These are phyloP conservation scores for Cornus controversa DNA, from an alignment of 148 eudicot genomes.

Conservation along the genomic window DNA sequence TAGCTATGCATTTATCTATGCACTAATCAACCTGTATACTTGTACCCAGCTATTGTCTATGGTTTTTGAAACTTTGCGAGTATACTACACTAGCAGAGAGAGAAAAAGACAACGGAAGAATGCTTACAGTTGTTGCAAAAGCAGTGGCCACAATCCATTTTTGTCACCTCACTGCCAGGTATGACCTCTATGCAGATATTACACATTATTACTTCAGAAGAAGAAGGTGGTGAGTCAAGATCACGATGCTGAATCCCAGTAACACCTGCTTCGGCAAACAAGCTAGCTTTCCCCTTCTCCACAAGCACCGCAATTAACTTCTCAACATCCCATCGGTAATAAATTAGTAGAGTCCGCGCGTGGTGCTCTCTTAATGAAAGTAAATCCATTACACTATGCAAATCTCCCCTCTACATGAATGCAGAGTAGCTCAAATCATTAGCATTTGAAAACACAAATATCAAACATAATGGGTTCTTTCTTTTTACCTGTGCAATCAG, in stretches of 20 bases:
- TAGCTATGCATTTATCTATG: too few species aligned
- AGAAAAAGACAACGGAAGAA: background rate
- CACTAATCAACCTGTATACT: too few species aligned
- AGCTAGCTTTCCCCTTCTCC: constrained; percentile 50
- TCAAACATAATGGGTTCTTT: background rate
- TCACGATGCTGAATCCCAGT: constrained; percentile 25
- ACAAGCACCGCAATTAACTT: constrained; percentile 51
- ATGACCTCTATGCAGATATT: constrained; percentile 60
- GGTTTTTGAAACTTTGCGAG: too few species aligned
- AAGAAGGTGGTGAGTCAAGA: constrained; percentile 21
- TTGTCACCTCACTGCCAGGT: constrained; percentile 37
- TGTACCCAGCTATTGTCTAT: too few species aligned
- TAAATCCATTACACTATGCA: constrained; percentile 71
- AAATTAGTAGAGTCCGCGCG: constrained; percentile 71
- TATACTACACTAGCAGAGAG: background rate
- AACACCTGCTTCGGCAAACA: constrained; percentile 70
- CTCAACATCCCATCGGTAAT: constrained; percentile 72
- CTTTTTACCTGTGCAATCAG: constrained; percentile 57
- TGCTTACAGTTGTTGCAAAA: constrained; percentile 78
- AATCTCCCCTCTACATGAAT: constrained; percentile 60
- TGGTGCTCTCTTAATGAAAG: constrained; percentile 58
- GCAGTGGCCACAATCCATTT: constrained; percentile 75
- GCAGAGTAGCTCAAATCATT: background rate
- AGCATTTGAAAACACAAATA: too few species aligned
- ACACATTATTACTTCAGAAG: constrained; percentile 41